Conservation (phyloP, 345 rosid genomes). For the Syzygium oleosum region DNA sequence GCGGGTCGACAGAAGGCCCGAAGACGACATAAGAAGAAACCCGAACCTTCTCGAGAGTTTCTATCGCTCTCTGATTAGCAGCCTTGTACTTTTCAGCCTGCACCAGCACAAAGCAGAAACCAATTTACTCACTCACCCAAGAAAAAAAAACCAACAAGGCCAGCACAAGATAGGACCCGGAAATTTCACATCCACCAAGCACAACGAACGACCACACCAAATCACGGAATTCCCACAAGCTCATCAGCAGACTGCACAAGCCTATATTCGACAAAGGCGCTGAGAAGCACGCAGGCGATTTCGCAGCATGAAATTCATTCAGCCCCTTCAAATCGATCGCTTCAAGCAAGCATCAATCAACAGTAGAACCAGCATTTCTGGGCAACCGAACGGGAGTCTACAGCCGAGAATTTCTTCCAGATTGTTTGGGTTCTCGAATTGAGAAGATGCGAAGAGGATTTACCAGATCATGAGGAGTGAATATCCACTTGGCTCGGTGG, state of each 20-base stretch:
- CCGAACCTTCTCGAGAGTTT: conserved; percentile 66
- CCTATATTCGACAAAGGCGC: neutral
- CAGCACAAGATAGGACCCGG: neutral
- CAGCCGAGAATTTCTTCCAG: neutral
- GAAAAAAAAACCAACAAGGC: neutral
- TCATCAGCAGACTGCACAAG: neutral
- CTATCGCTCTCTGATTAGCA: conserved; percentile 71
- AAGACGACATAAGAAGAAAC: neutral
- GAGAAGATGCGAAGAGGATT: neutral
- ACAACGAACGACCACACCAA: neutral
- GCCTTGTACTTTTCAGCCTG: conserved; percentile 61
- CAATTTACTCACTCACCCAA: neutral
- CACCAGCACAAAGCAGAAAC: neutral
- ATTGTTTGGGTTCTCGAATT: neutral
- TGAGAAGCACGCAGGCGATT: neutral
- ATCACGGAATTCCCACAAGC: neutral
- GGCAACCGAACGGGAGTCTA: neutral
- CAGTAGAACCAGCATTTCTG: neutral
- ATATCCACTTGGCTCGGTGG: conserved; percentile 88
- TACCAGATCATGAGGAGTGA: conserved; percentile 73
- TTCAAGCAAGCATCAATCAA: neutral
- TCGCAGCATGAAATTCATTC: neutral
- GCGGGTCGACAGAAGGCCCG: neutral
- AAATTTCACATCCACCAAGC: neutral
- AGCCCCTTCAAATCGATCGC: neutral